Evolutionary conservation across 129 eudicot genomes (phyloP), one percentile per base, ranked within the genome.

Genomic region (Cynara cardunculus): DNA sequence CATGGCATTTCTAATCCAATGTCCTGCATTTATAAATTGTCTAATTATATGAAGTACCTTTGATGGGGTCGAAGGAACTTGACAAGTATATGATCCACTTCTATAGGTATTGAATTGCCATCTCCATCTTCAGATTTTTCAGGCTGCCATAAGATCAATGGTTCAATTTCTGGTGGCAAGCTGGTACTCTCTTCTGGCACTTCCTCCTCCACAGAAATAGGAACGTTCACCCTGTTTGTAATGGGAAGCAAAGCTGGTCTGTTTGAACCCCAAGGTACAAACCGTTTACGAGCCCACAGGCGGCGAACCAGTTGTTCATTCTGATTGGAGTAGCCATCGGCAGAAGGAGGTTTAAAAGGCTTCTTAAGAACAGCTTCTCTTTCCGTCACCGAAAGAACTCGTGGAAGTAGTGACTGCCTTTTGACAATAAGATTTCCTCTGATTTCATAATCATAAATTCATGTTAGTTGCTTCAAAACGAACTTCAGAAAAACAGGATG

Each of bases 31-130:
- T 10, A 30, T 49, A 31, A 19, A 67, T 18, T 75, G 49, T 75
- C 61, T 49, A 73, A 69, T 9, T 2, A 64, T 7, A 77, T 22
- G 6, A 25, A 62, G 26, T 89, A 94, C 99, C 99, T 93, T 85
- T 96, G 99, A 83, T 96, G 99, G 84, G 98, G 97, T 70, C 99
- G 90, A 62, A 96, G 98, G 72, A 92, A 96, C 74, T 86, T 89
- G 78, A 91, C 95, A 71, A 96, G 96, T 87, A 89, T 64, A 30
- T 90, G 86, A 81, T 96, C 99, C 72, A 93, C 99, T 61, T 66
- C 86, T 74, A 96, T 89, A 1, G 86, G 71, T 46, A 73, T 65
- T 75, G 24, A 82, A 66, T 64, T 83, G 59, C 34, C 27, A 72
- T 83, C 90, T 80, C 71, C 80, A 27, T 71, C 88, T 27, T 85